phyloP scores from a whole-genome alignment of 2,329 filamentous ascomycete genomes.

The Aspergillus caelatus region DNA sequence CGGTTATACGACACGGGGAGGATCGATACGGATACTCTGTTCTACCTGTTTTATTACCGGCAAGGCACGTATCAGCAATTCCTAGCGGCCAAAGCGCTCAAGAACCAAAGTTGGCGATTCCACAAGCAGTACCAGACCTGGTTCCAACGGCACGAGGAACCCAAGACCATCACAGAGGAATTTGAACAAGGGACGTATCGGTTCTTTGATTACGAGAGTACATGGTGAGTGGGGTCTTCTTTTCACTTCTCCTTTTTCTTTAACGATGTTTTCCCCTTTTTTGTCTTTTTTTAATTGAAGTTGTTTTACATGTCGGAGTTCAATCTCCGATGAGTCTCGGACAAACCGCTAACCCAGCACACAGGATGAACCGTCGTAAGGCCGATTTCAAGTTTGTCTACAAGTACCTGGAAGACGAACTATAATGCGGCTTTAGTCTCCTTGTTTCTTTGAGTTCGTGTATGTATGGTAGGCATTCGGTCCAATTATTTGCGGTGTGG shows the following conservation, averaged over 20 bases:
- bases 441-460: neutral
- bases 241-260: constrained; percentile 12
- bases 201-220: constrained; percentile 99
- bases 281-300: constrained; percentile 22
- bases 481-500: constrained; percentile 2
- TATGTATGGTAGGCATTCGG: constrained; percentile 1
- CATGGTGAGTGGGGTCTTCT: constrained; percentile 69
- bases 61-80: constrained; percentile 96
- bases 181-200: constrained; percentile 98
- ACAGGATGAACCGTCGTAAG: constrained; percentile 97
- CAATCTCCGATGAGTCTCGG: constrained; percentile 6
- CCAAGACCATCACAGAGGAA: constrained; percentile 97
- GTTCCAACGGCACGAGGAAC: constrained; percentile 98
- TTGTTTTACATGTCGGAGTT: constrained; percentile 13
- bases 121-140: constrained; percentile 99
- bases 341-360: constrained; percentile 18
- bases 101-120: constrained; percentile 98
- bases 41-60: constrained; percentile 99
- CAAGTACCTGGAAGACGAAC: constrained; percentile 94
- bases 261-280: neutral
- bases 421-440: constrained; percentile 49
- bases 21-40: constrained; percentile 93
- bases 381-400: constrained; percentile 98
- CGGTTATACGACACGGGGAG: constrained; percentile 73
- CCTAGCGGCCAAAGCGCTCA: constrained; percentile 91